phyloP scores from a whole-genome alignment of 768 basidiomycete species.

The Trametes sanguinea region DNA sequence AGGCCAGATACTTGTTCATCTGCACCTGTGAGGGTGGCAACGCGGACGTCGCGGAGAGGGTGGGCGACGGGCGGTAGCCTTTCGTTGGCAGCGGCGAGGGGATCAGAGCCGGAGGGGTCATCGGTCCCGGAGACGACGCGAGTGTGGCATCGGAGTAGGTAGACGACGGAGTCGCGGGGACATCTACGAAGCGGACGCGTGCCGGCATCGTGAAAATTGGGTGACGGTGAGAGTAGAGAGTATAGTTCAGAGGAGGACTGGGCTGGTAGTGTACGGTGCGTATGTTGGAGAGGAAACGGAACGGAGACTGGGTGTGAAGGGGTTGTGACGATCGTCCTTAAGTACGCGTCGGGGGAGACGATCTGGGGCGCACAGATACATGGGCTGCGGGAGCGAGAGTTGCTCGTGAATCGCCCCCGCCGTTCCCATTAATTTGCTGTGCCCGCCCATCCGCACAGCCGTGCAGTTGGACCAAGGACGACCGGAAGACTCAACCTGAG shows the following conservation, averaged over 20 bases:
- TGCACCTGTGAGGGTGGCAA: constrained; percentile 12
- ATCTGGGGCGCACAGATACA: constrained; percentile 3
- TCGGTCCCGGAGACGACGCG: constrained; percentile 25
- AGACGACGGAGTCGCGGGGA: constrained; percentile 27
- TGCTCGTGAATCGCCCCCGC: background rate
- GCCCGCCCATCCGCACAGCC: constrained; percentile 3
- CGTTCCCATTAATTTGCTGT: background rate
- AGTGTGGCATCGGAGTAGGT: constrained; percentile 24
- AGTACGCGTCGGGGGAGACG: constrained; percentile 13
- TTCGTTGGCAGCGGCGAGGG: constrained; percentile 9
- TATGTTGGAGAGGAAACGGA: background rate
- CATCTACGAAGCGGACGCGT: constrained; percentile 28
- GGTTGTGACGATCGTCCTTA: constrained; percentile 9
- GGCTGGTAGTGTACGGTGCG: background rate
- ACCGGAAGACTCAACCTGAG: constrained; percentile 7
- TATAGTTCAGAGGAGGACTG: background rate
- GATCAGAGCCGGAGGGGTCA: constrained; percentile 22
- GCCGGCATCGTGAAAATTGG: constrained; percentile 23
- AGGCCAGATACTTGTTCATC: constrained; percentile 28
- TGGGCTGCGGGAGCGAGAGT: constrained; percentile 9
- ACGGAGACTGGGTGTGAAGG: constrained; percentile 12
- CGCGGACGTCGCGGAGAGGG: constrained; percentile 4
- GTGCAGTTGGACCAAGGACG: background rate
- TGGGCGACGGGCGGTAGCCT: constrained; percentile 5
- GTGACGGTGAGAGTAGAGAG: constrained; percentile 3